Conservation (phyloP, 1,284 basidiomycete species). For the Pseudozyma thailandica region DNA sequence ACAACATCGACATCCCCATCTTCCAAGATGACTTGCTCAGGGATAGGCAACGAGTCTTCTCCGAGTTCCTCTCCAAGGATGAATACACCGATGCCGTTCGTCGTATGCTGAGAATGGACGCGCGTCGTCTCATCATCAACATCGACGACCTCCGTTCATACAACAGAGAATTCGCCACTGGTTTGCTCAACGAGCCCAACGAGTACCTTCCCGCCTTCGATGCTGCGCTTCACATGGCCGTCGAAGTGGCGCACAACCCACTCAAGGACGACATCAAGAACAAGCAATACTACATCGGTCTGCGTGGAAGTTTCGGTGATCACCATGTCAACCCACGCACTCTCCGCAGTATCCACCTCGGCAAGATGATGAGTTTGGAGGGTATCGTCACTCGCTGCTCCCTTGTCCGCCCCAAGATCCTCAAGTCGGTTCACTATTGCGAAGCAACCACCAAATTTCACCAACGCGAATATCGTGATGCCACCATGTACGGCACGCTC, state of each 20-base stretch:
- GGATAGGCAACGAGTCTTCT: conserved; percentile 75
- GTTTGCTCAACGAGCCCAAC: conserved; percentile 84
- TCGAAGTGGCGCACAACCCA: conserved; percentile 80
- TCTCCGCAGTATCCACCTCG: conserved; percentile 85
- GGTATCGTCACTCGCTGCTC: conserved; percentile 98
- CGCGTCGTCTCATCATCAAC: conserved; percentile 92
- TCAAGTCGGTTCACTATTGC: conserved; percentile 95
- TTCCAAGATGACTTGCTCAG: conserved; percentile 63
- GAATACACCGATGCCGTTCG: conserved; percentile 89
- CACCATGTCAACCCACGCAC: conserved; percentile 97
- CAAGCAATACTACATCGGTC: conserved; percentile 80
- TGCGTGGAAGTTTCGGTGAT: conserved; percentile 98
- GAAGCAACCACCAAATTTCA: conserved; percentile 86
- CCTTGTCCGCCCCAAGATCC: conserved; percentile 97
- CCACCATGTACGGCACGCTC: conserved; percentile 83
- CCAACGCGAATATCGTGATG: conserved; percentile 90
- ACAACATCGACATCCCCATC: conserved; percentile 53
- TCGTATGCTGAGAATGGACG: conserved; percentile 83
- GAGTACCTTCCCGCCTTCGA: conserved; percentile 94
- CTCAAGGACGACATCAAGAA: conserved; percentile 84
- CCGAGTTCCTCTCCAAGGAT: conserved; percentile 78
- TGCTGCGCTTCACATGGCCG: conserved; percentile 80
- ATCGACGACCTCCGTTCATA: conserved; percentile 96
- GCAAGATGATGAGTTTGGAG: conserved; percentile 95
- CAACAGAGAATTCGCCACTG: conserved; percentile 74